Base-by-base conservation (phyloP, 306 rosid species). In the Dryas alaskensis region DNA sequence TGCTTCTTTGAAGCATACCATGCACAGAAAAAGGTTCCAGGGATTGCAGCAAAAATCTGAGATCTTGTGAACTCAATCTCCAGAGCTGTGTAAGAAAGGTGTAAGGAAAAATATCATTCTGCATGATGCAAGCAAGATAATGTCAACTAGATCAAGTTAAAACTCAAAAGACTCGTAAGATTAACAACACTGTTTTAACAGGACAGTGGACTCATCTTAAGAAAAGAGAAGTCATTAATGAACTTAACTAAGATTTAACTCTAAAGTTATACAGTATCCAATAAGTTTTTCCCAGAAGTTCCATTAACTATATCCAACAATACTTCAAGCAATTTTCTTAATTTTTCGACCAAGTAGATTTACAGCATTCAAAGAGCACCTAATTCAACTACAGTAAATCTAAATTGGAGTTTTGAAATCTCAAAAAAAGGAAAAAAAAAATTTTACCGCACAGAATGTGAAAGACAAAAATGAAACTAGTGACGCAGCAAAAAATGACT, bases 21-120 rank as follows among this genome's bases (percentile, higher is more conserved):
- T 46, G 91, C 98, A 85, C 99, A 95, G 77, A 95, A 95, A 60
- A 95, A 95, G 25, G 96, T 84, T 73, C 98, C 99, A 52, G 99
- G 98, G 62, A 95, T 80, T 49, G 97, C 92, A 78, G 99, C 93
- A 80, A 95, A 73, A 31, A 92, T 64, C 80, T 95, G 99, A 70
- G 98, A 90, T 82, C 83, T 92, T 72, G 99, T 95, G 83, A 95
- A 95, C 80, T 95, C 98, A 72, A 95, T 80, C 96, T 95, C 97
- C 83, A 95, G 54, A 80, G 98, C 99, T 95, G 97, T 86, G 78
- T 58, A 87, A 88, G 86, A 87, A 86, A 81, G 55, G 85, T 73
- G 74, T 4, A 82, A 87, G 89, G 76, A 76, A 90, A 89, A 68
- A 83, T 62, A 86, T 86, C 84, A 94, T 79, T 89, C 86, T 72